These are phyloP conservation scores for Ogataea methanolica DNA, from an alignment of 805 yeast species.

Conservation along the genomic window DNA sequence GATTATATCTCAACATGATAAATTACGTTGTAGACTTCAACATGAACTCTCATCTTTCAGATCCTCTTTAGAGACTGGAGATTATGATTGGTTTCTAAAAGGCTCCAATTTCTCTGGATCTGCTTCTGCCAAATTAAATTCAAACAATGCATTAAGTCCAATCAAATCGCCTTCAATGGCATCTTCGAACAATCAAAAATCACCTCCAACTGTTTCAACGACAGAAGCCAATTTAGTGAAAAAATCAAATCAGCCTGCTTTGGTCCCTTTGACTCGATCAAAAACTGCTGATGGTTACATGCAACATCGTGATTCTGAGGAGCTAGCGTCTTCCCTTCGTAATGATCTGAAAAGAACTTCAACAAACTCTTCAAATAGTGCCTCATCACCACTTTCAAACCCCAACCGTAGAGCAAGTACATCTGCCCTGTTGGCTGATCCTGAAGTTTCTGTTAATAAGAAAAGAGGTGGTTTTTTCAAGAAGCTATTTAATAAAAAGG, in stretches of 20 bases:
- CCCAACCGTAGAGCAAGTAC: conserved; percentile 1
- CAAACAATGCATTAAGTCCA: conserved; percentile 10
- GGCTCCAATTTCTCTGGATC: conserved; percentile 11
- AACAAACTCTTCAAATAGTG: conserved; percentile 22
- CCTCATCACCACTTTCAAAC: no score
- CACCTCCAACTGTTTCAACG: conserved; percentile 23
- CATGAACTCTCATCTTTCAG: conserved; percentile 19
- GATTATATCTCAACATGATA: conserved; percentile 21
- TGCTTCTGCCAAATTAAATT: neutral
- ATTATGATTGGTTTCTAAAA: conserved; percentile 30
- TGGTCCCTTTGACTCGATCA: conserved; percentile 18
- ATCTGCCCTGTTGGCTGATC: neutral
- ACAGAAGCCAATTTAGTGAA: conserved; percentile 9
- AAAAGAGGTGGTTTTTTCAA: conserved; percentile 16
- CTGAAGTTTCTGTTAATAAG: conserved; percentile 5
- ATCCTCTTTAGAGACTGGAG: conserved; percentile 20
- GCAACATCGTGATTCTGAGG: conserved; percentile 8
- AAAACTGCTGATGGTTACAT: conserved; percentile 22
- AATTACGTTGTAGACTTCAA: conserved; percentile 25
- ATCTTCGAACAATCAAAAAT: conserved; percentile 19
- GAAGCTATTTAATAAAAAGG: conserved; percentile 18
- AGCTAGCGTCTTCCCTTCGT: neutral
- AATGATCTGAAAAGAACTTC: conserved; percentile 21
- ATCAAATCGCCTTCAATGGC: conserved; percentile 25
- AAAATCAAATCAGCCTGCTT: conserved; percentile 3